Evolutionary conservation across 306 rosid species (phyloP).

Genomic region (Oxytropis ochrocephala): DNA sequence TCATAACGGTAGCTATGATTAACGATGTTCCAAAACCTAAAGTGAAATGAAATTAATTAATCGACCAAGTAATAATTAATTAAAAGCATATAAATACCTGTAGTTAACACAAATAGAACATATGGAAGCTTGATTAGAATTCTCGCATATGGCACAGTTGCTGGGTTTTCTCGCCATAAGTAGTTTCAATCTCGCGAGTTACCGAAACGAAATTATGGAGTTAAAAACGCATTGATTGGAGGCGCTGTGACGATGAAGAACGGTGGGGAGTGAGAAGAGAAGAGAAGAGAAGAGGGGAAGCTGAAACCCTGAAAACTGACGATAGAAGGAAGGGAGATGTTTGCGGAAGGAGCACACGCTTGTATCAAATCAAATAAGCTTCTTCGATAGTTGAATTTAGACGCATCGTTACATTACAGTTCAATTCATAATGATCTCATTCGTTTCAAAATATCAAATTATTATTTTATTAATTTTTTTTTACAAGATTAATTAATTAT

Average conservation of each 20-base stretch:
- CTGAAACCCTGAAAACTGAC: not conserved
- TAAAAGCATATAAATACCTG: conserved; percentile 37
- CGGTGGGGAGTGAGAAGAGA: not conserved
- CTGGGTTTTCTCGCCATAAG: conserved; percentile 50
- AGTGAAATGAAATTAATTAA: not conserved
- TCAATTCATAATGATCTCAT: not conserved
- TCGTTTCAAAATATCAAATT: not conserved
- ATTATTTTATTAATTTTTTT: no score
- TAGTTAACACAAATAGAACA: conserved; percentile 76
- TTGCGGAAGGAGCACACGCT: not conserved
- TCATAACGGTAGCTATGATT: not conserved
- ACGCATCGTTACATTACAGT: not conserved
- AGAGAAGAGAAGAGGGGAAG: not conserved
- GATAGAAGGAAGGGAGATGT: not conserved
- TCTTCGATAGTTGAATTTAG: not conserved
- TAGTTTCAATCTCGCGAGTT: conserved; percentile 1
- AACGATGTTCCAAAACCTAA: not conserved
- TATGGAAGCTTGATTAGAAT: conserved; percentile 64
- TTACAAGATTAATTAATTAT: no score
- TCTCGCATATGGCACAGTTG: conserved; percentile 75
- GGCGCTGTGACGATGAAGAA: not conserved
- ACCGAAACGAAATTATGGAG: not conserved
- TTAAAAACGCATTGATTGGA: not conserved
- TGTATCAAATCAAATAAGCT: not conserved
- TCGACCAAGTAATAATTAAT: not conserved